Evolutionary conservation across 768 basidiomycete species (phyloP).

Genomic region (Hydnomerulius pinastri): DNA sequence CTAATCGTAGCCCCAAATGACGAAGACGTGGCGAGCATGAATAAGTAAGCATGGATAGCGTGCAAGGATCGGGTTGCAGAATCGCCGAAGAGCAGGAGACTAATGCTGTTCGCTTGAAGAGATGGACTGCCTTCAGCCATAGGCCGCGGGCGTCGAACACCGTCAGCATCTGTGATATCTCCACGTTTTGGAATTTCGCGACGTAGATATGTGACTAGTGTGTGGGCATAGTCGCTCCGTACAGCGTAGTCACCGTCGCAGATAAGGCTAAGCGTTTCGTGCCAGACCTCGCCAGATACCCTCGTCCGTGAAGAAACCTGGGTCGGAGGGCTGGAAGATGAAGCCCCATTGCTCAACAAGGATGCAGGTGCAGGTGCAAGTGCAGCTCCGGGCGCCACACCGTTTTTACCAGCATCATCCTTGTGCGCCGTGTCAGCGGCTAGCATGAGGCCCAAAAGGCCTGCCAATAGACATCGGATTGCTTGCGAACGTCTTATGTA

Average conservation of each 20-base stretch:
- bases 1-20: conserved; percentile 51
- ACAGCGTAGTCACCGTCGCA: conserved; percentile 81
- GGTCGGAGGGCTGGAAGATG: conserved; percentile 28
- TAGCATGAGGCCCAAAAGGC: conserved; percentile 68
- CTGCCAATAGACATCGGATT: conserved; percentile 68
- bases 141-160: conserved; percentile 46
- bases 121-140: conserved; percentile 48
- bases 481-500: conserved; percentile 59
- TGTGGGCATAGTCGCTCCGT: conserved; percentile 73
- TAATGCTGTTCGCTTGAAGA: conserved; percentile 48
- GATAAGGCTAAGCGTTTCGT: conserved; percentile 82
- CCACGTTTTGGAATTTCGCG: conserved; percentile 72
- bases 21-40: conserved; percentile 73
- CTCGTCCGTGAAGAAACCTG: conserved; percentile 59
- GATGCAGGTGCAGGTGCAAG: conserved; percentile 29
- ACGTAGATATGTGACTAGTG: conserved; percentile 74
- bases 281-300: conserved; percentile 85
- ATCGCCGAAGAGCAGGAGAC: conserved; percentile 57
- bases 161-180: conserved; percentile 49
- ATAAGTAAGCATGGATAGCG: conserved; percentile 78
- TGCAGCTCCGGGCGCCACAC: no score
- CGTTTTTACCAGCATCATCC: conserved; percentile 19
- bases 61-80: conserved; percentile 71
- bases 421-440: conserved; percentile 50
- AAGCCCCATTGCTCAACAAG: conserved; percentile 30